Evolutionary conservation across 2,329 filamentous ascomycete genomes (phyloP).

Genomic region (Botryotinia calthae): DNA sequence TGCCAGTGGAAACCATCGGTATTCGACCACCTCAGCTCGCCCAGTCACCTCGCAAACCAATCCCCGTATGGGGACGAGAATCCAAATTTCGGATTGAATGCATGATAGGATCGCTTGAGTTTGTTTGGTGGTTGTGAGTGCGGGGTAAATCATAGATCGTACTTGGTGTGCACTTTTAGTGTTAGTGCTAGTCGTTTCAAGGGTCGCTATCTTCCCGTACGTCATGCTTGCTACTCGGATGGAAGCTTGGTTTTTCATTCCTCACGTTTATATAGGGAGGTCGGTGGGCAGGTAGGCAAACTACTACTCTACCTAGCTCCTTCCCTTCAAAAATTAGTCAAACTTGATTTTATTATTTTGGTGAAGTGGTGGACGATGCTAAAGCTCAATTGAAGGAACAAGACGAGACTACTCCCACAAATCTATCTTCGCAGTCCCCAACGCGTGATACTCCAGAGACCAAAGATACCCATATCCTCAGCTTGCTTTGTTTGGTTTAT

Average conservation of each 20-base stretch:
- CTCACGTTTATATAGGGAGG: not conserved
- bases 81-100: not conserved
- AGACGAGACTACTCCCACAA: not conserved
- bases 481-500: not conserved
- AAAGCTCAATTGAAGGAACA: not conserved
- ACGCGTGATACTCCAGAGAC: not conserved
- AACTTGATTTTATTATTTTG: not conserved
- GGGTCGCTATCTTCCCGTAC: not conserved
- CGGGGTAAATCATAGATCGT: not conserved
- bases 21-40: not conserved
- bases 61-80: not conserved
- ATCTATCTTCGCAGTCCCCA: not conserved
- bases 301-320: not conserved
- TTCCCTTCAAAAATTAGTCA: not conserved
- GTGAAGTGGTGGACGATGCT: not conserved
- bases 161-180: not conserved
- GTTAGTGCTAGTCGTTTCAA: not conserved
- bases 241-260: conserved; percentile 6
- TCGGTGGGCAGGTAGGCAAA: not conserved
- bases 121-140: not conserved
- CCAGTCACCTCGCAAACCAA: not conserved
- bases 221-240: conserved; percentile 5
- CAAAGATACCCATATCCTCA: not conserved
- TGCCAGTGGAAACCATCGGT: not conserved
- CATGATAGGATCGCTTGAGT: not conserved